phyloP scores from a whole-genome alignment of 2,329 filamentous ascomycete species.

The Botryotinia calthae region DNA sequence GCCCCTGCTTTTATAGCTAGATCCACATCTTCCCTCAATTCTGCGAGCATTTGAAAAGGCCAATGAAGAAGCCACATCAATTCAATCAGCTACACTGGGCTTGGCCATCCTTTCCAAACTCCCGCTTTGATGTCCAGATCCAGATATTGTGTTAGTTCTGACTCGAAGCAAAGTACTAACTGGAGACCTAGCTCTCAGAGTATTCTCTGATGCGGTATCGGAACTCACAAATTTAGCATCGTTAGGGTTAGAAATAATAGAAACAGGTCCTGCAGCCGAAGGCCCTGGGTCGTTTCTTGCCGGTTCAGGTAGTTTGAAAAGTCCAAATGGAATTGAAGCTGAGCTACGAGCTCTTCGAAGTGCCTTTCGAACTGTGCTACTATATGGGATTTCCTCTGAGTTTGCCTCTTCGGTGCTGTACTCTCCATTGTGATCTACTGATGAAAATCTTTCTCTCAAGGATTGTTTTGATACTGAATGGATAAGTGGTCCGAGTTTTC shows the following conservation, averaged over 20 bases:
- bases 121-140: neutral
- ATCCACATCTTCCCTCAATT: neutral
- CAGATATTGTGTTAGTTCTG: neutral
- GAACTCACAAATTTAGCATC: neutral
- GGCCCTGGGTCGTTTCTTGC: neutral
- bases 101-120: too few species aligned
- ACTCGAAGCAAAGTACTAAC: constrained; percentile 1
- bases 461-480: constrained; percentile 12
- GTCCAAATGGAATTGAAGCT: constrained; percentile 8
- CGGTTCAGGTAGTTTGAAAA: constrained; percentile 8
- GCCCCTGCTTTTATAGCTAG: neutral
- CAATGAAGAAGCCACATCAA: neutral
- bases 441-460: neutral
- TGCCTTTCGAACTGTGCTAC: neutral
- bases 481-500: constrained; percentile 6
- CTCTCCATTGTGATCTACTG: neutral
- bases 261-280: neutral
- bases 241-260: neutral
- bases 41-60: neutral
- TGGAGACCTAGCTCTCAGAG: constrained; percentile 13
- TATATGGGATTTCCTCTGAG: neutral
- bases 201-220: neutral
- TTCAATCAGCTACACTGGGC: neutral
- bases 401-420: neutral
- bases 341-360: constrained; percentile 15